Evolutionary conservation across 148 eudicot genomes (phyloP).

Genomic region (Salicornia ramosissima): DNA sequence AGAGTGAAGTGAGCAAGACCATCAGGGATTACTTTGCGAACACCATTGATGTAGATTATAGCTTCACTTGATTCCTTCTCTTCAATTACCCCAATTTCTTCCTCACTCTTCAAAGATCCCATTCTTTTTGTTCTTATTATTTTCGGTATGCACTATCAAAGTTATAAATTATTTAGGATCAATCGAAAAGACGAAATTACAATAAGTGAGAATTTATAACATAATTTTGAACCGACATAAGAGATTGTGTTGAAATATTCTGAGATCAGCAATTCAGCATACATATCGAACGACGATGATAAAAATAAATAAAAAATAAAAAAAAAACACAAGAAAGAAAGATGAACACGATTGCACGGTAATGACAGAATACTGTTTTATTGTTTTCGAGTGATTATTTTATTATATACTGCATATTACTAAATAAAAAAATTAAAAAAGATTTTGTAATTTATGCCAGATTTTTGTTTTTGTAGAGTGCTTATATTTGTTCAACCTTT

Average conservation of each 20-base stretch:
- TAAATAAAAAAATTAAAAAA: too few species aligned
- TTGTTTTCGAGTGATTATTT: not conserved
- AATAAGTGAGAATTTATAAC: too few species aligned
- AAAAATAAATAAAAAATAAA: too few species aligned
- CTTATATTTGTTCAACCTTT: too few species aligned
- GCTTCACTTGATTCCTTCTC: slow-evolving; percentile 51
- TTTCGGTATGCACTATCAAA: not conserved
- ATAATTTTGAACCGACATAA: too few species aligned
- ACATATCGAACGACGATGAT: too few species aligned
- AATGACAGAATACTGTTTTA: not conserved
- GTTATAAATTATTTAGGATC: too few species aligned
- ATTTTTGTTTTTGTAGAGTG: not conserved
- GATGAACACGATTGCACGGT: not conserved
- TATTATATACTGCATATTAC: too few species aligned
- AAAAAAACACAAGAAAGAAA: not conserved
- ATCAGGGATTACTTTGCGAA: slow-evolving; percentile 72
- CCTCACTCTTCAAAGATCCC: slow-evolving; percentile 68
- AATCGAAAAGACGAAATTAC: too few species aligned
- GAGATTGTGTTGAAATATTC: too few species aligned
- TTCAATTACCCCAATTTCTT: slow-evolving; percentile 30
- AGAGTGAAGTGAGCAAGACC: slow-evolving; percentile 91
- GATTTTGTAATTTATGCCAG: too few species aligned
- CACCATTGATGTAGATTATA: slow-evolving; percentile 75
- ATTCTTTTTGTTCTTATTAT: slow-evolving; percentile 23
- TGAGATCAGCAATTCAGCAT: too few species aligned